These are phyloP conservation scores for Cryptococcus jaspeensis DNA, from an alignment of 1,284 basidiomycete species.

Conservation along the genomic window DNA sequence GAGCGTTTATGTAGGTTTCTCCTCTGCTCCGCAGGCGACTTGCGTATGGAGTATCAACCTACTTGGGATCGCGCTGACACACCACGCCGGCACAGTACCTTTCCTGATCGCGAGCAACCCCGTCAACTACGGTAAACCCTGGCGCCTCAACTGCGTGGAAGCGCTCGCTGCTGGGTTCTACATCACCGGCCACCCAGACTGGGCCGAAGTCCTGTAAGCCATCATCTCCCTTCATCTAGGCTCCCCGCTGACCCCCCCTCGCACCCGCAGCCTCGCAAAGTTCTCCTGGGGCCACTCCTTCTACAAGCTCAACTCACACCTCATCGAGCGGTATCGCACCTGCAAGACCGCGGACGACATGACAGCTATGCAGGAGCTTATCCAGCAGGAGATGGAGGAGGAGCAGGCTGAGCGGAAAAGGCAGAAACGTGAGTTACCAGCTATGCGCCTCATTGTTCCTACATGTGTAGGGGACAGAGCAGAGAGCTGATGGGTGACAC, in stretches of 20 bases:
- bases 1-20: slow-evolving; percentile 73
- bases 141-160: slow-evolving; percentile 87
- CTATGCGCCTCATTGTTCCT: not conserved
- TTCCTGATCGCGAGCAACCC: slow-evolving; percentile 91
- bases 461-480: not conserved
- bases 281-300: slow-evolving; percentile 89
- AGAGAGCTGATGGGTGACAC: not conserved
- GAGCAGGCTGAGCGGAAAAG: slow-evolving; percentile 60
- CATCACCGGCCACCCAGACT: slow-evolving; percentile 76
- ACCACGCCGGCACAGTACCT: slow-evolving; percentile 62
- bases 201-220: slow-evolving; percentile 66
- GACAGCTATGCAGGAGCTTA: slow-evolving; percentile 63
- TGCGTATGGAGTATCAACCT: not conserved
- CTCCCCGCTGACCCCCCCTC: not conserved
- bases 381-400: slow-evolving; percentile 71
- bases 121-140: slow-evolving; percentile 92
- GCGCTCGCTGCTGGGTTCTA: slow-evolving; percentile 91
- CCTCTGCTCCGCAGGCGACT: too few species aligned
- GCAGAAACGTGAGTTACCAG: slow-evolving; percentile 53
- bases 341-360: slow-evolving; percentile 69
- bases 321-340: slow-evolving; percentile 69
- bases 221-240: not conserved
- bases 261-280: slow-evolving; percentile 57
- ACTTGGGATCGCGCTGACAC: not conserved
- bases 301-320: slow-evolving; percentile 72